Percentiles rank a stretch among this genome's conserved stretches.
Evolutionary conservation across 495 filamentous ascomycete species (phyloP).

Genomic region (Cercophora samala): DNA sequence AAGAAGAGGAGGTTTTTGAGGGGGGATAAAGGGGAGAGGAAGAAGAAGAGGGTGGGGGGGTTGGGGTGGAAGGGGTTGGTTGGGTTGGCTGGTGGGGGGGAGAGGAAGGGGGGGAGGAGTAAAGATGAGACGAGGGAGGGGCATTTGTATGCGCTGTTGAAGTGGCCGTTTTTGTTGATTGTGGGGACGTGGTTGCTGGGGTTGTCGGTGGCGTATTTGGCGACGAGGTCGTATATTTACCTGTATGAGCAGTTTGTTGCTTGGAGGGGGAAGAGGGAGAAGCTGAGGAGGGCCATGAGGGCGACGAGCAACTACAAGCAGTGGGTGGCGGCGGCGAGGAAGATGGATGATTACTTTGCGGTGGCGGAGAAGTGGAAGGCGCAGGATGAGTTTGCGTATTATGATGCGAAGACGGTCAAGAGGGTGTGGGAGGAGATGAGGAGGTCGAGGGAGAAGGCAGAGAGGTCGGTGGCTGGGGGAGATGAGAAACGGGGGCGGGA

Average conservation of each 20-base stretch:
- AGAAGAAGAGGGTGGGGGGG: constrained; percentile 24
- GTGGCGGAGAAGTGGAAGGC: constrained; percentile 78
- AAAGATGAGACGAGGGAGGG: constrained; percentile 94
- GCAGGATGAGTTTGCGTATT: constrained; percentile 88
- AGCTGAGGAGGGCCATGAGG: constrained; percentile 64
- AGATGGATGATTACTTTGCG: constrained; percentile 77
- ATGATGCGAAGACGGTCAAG: constrained; percentile 77
- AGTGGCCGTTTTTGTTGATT: constrained; percentile 82
- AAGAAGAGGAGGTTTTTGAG: constrained; percentile 18
- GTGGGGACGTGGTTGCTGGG: constrained; percentile 78
- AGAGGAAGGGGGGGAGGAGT: constrained; percentile 40
- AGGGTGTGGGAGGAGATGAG: constrained; percentile 72
- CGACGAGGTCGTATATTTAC: constrained; percentile 85
- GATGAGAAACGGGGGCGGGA: constrained; percentile 35
- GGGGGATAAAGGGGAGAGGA: constrained; percentile 13
- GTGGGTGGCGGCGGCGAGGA: constrained; percentile 73
- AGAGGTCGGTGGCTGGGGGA: constrained; percentile 13
- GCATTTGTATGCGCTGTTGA: constrained; percentile 78
- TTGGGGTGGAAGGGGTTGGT: constrained; percentile 17
- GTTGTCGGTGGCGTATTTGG: constrained; percentile 63
- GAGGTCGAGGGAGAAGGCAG: constrained; percentile 55
- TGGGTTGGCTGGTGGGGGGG: constrained; percentile 26
- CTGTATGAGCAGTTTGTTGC: constrained; percentile 76
- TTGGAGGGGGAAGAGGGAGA: constrained; percentile 70
- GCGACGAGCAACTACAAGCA: constrained; percentile 69